phyloP scores from a whole-genome alignment of 2,329 filamentous ascomycete genomes.

The Monosporascus cannonballus region DNA sequence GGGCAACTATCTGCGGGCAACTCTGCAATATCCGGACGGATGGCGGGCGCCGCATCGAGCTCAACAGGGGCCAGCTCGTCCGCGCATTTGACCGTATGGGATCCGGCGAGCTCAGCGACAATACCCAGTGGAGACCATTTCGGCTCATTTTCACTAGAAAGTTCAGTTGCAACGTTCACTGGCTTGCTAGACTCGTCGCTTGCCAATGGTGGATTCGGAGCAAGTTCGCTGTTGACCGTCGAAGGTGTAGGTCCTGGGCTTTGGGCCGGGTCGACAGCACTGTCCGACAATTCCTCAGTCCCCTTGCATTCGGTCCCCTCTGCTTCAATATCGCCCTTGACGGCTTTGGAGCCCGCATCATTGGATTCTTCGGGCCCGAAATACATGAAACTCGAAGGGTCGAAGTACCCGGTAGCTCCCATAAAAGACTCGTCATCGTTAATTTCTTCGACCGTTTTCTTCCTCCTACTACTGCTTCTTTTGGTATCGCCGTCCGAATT shows the following conservation, averaged over 20 bases:
- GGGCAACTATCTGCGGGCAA: constrained; percentile 16
- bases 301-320: background rate
- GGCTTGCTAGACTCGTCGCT: background rate
- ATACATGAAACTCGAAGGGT: constrained; percentile 48
- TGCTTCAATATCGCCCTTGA: constrained; percentile 30
- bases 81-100: constrained; percentile 24
- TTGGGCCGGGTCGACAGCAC: background rate
- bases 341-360: constrained; percentile 38
- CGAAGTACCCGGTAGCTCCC: constrained; percentile 36
- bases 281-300: background rate
- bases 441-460: constrained; percentile 7
- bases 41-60: constrained; percentile 19
- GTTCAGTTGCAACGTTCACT: constrained; percentile 9
- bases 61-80: constrained; percentile 27
- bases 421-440: constrained; percentile 23
- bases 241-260: background rate
- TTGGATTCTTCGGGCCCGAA: constrained; percentile 40
- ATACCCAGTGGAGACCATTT: constrained; percentile 19
- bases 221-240: background rate
- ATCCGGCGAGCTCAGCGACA: constrained; percentile 22
- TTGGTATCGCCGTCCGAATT: constrained; percentile 14
- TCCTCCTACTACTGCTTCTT: constrained; percentile 11
- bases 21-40: constrained; percentile 10
- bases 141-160: constrained; percentile 10
- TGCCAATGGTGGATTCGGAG: background rate